Evolutionary conservation across 1,284 basidiomycete species (phyloP), one percentile per base, ranked within the genome.

Genomic region (Neonothopanus nambi): DNA sequence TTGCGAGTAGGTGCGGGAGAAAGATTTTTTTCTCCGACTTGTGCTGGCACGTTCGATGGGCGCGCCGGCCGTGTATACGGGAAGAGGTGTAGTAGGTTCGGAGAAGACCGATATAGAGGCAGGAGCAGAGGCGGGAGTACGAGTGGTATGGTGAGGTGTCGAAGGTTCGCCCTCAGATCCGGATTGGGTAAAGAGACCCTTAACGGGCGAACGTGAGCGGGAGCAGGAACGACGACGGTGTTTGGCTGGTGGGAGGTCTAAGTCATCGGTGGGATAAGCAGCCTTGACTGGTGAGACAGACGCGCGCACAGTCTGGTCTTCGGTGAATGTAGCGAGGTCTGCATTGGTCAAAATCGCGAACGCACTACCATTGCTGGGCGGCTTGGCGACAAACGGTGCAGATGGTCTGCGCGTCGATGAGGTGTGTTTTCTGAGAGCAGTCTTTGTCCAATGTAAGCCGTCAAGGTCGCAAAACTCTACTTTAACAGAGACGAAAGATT

Each of bases 391-490:
- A 9, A 36, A 18, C n/a, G 38, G 21, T 3, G 51, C 18, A 20
- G 43, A 21, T 42, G 43, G 15, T 36, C 39, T 35, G 21, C 40
- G 15, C 57, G 44, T 59, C 30, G 56, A 20, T 18, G 45, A 37
- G 23, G 39, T 18, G 23, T 59, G 46, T 37, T 56, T 56, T 28
- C 46, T 50, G 24, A 60, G 52, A 57, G 57, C 56, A 26, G 57
- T 60, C 30, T 64, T 65, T 13, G 71, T 61, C 77, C 77, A 77
- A 20, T 68, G 67, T n/a, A 77, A 54, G 3, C 78, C 78, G 49
- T 79, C 78, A 11, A 79, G 67, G 59, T 79, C 77, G 51, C 66
- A 67, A 57, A 79, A 79, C 46, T 80, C 78, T 6, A 71, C 70
- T 54, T 78, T 78, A 40, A 79, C 78, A 2, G 67, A 67, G 30